These are phyloP conservation scores for Leccinum pellstonianum DNA, from an alignment of 768 basidiomycete genomes.

Conservation along the genomic window DNA sequence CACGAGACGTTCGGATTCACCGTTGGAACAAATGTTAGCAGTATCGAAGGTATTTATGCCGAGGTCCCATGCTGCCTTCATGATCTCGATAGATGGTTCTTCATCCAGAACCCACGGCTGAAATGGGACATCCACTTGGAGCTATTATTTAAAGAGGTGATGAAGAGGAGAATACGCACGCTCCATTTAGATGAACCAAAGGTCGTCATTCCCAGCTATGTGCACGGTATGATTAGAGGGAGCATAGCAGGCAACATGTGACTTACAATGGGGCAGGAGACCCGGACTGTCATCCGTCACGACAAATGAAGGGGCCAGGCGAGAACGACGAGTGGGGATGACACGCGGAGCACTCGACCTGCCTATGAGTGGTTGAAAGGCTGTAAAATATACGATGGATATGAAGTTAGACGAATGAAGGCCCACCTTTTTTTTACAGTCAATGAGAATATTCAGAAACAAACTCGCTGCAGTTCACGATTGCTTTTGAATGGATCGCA, in stretches of 20 bases:
- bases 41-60: constrained; percentile 43
- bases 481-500: too few species aligned
- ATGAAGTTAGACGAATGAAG: too few species aligned
- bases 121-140: background rate
- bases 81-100: constrained; percentile 30
- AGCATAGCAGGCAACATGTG: background rate
- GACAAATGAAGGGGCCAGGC: too few species aligned
- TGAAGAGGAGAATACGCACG: constrained; percentile 13
- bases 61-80: constrained; percentile 40
- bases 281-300: constrained; percentile 13
- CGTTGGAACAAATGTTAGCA: constrained; percentile 38
- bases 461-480: too few species aligned
- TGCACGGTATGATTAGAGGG: background rate
- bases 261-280: constrained; percentile 30
- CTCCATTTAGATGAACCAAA: constrained; percentile 29
- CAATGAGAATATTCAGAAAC: too few species aligned
- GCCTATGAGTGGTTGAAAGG: too few species aligned
- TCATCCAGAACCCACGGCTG: constrained; percentile 28
- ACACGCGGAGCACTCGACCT: too few species aligned
- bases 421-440: too few species aligned
- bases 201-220: constrained; percentile 29
- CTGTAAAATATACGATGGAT: too few species aligned
- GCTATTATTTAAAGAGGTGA: background rate
- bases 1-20: constrained; percentile 11
- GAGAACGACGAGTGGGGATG: too few species aligned